Base-by-base conservation (phyloP, 2,329 filamentous ascomycete genomes). In the Penicillium sp. region DNA sequence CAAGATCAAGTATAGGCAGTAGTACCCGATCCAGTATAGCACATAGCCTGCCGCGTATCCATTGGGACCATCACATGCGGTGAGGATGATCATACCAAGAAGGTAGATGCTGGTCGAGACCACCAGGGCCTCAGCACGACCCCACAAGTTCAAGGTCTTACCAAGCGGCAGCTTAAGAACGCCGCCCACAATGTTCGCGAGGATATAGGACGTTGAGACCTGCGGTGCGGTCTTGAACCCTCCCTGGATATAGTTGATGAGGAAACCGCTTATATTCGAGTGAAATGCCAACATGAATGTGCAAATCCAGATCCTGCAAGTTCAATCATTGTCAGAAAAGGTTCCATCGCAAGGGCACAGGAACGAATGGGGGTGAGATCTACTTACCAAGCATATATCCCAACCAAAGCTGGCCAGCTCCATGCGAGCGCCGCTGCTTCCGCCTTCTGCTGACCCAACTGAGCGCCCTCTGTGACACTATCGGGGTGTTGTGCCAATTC, bases 1-100 rank as follows among this genome's bases (percentile, higher is more conserved):
- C 2, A 87, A 69, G 35, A 80, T 81, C 60, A 85, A 84, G 33
- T 78, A 77, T 8, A 88, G 74, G 4, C 82, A 84, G 38, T 82
- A 77, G 55, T 78, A 70, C 2, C 87, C 86, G 25, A 87, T 80
- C 69, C 79, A 81, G 68, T 86, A 88, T 55, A 89, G 81, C 0
- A 86, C 82, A 42, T 86, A 82, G 1, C 84, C 86, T 0, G 86
- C 86, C 15, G 85, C 83, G 67, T 86, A 90, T 1, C 81, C 83
- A 65, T 83, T 75, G 10, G 89, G 81, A 53, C 84, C 84, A 5
- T 80, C 77, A 70, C 85, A 88, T 1, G 78, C 77, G 1, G 88
- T 86, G 68, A 88, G 84, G 71, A 90, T 80, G 59, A 86, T 77
- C 51, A 88, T 76, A 13, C 81, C 80, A 0, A 81, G 50, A 0